Conservation (phyloP, 2,329 filamentous ascomycete genomes). For the Fusarium bactridioides region DNA sequence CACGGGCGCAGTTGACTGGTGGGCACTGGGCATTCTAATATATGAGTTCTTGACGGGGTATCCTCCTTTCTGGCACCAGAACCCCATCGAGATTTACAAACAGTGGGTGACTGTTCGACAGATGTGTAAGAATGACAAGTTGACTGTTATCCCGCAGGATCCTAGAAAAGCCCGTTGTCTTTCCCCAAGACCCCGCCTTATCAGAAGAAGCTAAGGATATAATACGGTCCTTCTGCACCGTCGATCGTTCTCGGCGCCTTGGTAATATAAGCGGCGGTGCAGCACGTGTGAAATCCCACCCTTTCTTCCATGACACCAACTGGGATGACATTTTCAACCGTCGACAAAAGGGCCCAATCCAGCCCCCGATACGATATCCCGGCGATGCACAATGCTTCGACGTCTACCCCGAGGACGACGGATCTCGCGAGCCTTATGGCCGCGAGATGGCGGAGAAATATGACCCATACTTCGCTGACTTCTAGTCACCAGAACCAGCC, state of each 20-base stretch:
- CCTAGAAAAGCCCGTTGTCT: slow-evolving; percentile 78
- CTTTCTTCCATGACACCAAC: slow-evolving; percentile 76
- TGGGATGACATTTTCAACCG: slow-evolving; percentile 77
- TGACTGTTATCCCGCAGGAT: slow-evolving; percentile 60
- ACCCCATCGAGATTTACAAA: slow-evolving; percentile 87
- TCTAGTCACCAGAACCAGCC: slow-evolving; percentile 45
- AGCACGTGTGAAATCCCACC: slow-evolving; percentile 74
- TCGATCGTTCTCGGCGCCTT: slow-evolving; percentile 78
- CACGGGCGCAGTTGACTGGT: slow-evolving; percentile 83
- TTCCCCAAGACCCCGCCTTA: slow-evolving; percentile 72
- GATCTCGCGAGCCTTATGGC: slow-evolving; percentile 70
- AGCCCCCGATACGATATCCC: slow-evolving; percentile 75
- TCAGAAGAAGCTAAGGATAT: slow-evolving; percentile 76
- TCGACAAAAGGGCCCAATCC: slow-evolving; percentile 72
- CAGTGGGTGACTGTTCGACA: slow-evolving; percentile 57
- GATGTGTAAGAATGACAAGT: neutral
- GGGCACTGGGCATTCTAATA: slow-evolving; percentile 83
- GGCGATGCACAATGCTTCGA: slow-evolving; percentile 86
- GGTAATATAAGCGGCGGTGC: slow-evolving; percentile 82
- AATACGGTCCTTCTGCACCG: slow-evolving; percentile 78
- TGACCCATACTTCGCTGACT: slow-evolving; percentile 75
- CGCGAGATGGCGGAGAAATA: slow-evolving; percentile 73
- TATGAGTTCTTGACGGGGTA: slow-evolving; percentile 88
- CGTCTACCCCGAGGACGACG: slow-evolving; percentile 80
- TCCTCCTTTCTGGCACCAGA: slow-evolving; percentile 87